These are phyloP conservation scores for Neopestalotiopsis clavispora DNA, from an alignment of 2,329 filamentous ascomycete genomes.

Conservation along the genomic window DNA sequence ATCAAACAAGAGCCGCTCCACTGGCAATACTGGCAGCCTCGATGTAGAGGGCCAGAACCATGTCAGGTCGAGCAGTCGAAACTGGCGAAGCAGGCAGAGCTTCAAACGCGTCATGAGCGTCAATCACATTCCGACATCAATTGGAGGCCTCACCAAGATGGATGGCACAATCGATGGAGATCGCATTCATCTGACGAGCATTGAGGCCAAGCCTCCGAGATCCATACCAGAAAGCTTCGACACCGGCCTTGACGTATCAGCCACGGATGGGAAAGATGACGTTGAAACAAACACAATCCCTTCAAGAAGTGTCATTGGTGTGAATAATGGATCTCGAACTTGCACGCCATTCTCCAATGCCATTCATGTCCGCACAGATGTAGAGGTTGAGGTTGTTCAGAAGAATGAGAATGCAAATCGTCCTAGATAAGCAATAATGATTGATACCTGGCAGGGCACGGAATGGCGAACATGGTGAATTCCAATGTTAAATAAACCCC, in stretches of 20 bases:
- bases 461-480: too few relatives aligned
- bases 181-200: neutral
- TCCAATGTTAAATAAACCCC: too few relatives aligned
- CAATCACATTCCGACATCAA: constrained; percentile 20
- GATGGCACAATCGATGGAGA: neutral
- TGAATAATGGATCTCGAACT: neutral
- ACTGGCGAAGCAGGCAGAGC: constrained; percentile 19
- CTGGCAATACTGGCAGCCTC: neutral
- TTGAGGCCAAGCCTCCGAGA: neutral
- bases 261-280: neutral
- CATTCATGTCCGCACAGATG: neutral
- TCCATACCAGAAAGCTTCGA: neutral
- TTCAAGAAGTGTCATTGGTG: neutral
- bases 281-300: neutral
- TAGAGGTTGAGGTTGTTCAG: neutral
- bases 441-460: too few relatives aligned
- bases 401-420: neutral
- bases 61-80: constrained; percentile 21
- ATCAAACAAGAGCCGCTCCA: neutral
- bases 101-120: constrained; percentile 28
- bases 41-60: constrained; percentile 18
- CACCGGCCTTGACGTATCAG: neutral
- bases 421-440: too few relatives aligned
- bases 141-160: neutral
- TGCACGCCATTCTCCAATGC: neutral